Evolutionary conservation across 2,329 filamentous ascomycete species (phyloP).

Genomic region (Huntiella bhutanensis): DNA sequence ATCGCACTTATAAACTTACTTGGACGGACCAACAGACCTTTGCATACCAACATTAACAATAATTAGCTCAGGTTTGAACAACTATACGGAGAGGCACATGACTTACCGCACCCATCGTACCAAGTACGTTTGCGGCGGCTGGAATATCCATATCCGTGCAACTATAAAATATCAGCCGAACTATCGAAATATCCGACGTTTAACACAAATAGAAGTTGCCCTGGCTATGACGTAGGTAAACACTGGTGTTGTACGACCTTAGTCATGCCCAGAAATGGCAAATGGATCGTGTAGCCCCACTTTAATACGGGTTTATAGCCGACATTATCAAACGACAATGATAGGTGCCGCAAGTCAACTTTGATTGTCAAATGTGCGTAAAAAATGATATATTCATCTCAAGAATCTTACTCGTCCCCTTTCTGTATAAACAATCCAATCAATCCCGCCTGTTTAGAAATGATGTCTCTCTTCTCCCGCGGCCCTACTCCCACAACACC

Average conservation of each 20-base stretch:
- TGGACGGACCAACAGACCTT: constrained; percentile 46
- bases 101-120: constrained; percentile 37
- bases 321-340: too few relatives aligned
- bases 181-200: not conserved
- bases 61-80: not conserved
- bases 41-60: not conserved
- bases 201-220: not conserved
- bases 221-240: too few relatives aligned
- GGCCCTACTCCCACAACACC: constrained; percentile 29
- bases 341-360: too few relatives aligned
- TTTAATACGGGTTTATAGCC: too few relatives aligned
- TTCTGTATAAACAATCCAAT: constrained; percentile 46
- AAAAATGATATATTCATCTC: too few relatives aligned
- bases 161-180: not conserved
- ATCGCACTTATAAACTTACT: constrained; percentile 18
- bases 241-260: not conserved
- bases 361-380: too few relatives aligned
- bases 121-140: constrained; percentile 36
- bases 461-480: constrained; percentile 28
- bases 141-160: constrained; percentile 30
- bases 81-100: not conserved
- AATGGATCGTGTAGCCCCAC: too few relatives aligned
- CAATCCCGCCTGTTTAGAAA: constrained; percentile 46
- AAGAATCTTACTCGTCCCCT: not conserved
- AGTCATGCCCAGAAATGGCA: too few relatives aligned